Conservation (phyloP, 2,329 filamentous ascomycete species). For the Colletotrichum siamense region DNA sequence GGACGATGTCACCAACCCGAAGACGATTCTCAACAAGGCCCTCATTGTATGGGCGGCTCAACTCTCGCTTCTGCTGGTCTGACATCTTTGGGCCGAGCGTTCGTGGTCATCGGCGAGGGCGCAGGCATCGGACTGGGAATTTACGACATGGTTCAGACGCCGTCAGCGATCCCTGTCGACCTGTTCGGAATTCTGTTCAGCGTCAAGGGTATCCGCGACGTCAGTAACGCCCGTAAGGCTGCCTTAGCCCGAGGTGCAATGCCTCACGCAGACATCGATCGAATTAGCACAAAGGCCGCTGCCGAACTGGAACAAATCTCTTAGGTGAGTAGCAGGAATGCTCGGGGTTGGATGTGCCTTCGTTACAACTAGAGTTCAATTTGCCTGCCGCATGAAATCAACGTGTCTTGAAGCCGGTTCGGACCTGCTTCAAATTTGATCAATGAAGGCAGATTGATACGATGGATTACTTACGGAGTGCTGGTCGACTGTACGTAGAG, state of each 20-base stretch:
- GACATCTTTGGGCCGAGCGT: neutral
- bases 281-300: neutral
- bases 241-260: neutral
- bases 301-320: neutral
- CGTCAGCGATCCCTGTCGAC: neutral
- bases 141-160: neutral
- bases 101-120: neutral
- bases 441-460: neutral
- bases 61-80: neutral
- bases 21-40: neutral
- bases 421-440: neutral
- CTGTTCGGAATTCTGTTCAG: neutral
- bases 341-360: neutral
- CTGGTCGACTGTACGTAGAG: neutral
- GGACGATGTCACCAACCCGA: neutral
- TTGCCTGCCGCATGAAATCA: neutral
- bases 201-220: neutral
- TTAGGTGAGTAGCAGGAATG: fast-evolving
- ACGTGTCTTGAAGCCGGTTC: fast-evolving
- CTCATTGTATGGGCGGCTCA: neutral
- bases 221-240: neutral
- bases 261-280: neutral
- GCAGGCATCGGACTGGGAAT: neutral
- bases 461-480: neutral
- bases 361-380: fast-evolving